Conservation (phyloP, 352 stramenopile species). For the Phytophthora ramorum region DNA sequence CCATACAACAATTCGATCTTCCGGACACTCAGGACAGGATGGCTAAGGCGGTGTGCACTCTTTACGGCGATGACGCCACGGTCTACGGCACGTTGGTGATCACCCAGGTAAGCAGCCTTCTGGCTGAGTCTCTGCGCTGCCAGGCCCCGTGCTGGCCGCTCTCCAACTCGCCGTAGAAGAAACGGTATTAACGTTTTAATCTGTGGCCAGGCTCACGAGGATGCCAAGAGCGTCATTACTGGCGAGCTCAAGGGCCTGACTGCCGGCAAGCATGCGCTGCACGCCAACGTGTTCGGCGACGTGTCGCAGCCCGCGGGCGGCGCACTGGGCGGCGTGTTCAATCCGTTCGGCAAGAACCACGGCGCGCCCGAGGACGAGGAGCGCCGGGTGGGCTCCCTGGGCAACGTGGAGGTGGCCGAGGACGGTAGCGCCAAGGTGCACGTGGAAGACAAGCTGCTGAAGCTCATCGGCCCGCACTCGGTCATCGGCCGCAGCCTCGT, state of each 20-base stretch:
- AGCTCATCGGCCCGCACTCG: slow-evolving; percentile 98
- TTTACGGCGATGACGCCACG: slow-evolving; percentile 83
- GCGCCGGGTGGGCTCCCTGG: slow-evolving; percentile 95
- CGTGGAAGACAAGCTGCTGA: slow-evolving; percentile 96
- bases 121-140: not conserved
- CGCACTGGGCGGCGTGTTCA: slow-evolving; percentile 94
- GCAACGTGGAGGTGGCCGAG: slow-evolving; percentile 90
- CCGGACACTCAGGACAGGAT: slow-evolving; percentile 36
- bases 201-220: slow-evolving; percentile 65
- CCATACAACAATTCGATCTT: not conserved
- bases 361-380: slow-evolving; percentile 96
- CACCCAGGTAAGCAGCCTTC: slow-evolving; percentile 42
- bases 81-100: slow-evolving; percentile 86
- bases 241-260: slow-evolving; percentile 81
- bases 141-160: not conserved
- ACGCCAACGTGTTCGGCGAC: slow-evolving; percentile 96
- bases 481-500: slow-evolving; percentile 97
- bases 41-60: slow-evolving; percentile 88
- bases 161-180: not conserved
- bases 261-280: slow-evolving; percentile 94
- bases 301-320: slow-evolving; percentile 83
- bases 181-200: not conserved
- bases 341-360: slow-evolving; percentile 98
- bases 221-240: slow-evolving; percentile 88
- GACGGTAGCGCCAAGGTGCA: slow-evolving; percentile 91